Conservation (phyloP, 805 yeast genomes). For the Schwanniomyces vanrijiae region DNA sequence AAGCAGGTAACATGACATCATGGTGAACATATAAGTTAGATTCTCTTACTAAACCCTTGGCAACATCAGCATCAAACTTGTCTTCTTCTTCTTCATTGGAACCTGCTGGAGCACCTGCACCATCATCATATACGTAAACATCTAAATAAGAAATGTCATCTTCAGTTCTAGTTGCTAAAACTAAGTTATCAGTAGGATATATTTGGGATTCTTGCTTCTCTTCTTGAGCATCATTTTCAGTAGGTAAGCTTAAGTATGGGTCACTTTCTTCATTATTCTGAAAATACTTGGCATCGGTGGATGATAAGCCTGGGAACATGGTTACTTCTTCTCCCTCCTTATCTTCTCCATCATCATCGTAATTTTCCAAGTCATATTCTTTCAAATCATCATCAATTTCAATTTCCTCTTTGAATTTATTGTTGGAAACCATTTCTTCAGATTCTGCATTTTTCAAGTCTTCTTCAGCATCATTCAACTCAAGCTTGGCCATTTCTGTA, state of each 20-base stretch:
- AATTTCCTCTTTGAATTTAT: constrained; percentile 46
- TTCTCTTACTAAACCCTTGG: constrained; percentile 70
- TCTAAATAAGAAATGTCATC: constrained; percentile 92
- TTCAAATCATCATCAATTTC: constrained; percentile 82
- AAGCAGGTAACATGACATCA: constrained; percentile 94
- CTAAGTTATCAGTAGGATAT: constrained; percentile 84
- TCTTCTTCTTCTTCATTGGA: constrained; percentile 69
- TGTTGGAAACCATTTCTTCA: constrained; percentile 16
- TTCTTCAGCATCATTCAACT: constrained; percentile 75
- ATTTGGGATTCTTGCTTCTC: constrained; percentile 84
- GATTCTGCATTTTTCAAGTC: constrained; percentile 28
- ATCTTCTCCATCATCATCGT: constrained; percentile 68
- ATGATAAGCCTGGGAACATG: constrained; percentile 71
- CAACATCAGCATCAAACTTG: constrained; percentile 68
- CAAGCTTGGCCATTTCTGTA: constrained; percentile 77
- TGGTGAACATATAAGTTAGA: constrained; percentile 88
- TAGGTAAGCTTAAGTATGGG: constrained; percentile 63
- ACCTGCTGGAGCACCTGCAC: constrained; percentile 77
- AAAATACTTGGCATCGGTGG: constrained; percentile 57
- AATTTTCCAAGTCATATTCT: constrained; percentile 83
- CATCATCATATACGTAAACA: constrained; percentile 92
- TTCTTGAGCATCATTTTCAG: constrained; percentile 63
- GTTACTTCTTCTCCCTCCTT: constrained; percentile 58
- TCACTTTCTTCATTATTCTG: constrained; percentile 50
- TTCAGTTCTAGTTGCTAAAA: constrained; percentile 91